phyloP scores from a whole-genome alignment of 2,329 filamentous ascomycete species.

The Proliferodiscus dingleyae region DNA sequence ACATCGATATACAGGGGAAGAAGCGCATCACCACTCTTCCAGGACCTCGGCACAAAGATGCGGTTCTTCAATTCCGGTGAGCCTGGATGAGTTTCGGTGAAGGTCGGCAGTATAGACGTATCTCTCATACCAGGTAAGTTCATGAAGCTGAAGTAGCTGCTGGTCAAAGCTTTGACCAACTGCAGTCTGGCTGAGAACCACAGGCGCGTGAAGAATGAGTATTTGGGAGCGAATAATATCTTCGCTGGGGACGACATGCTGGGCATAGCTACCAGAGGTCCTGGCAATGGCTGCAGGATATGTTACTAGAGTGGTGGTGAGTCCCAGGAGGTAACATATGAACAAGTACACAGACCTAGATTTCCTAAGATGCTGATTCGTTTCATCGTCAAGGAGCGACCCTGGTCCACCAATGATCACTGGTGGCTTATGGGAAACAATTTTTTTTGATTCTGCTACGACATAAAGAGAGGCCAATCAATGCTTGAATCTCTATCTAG shows the following conservation, averaged over 20 bases:
- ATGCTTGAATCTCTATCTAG: no score
- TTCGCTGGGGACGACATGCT: neutral
- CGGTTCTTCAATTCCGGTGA: slow-evolving; percentile 25
- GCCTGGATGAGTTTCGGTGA: slow-evolving; percentile 18
- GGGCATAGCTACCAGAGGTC: neutral
- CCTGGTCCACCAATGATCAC: no score
- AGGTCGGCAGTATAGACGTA: slow-evolving; percentile 16
- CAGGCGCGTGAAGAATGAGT: slow-evolving; percentile 9
- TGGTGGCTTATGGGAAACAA: no score
- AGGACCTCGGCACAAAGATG: slow-evolving; percentile 35
- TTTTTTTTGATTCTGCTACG: no score
- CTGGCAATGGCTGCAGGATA: neutral
- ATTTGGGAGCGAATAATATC: neutral
- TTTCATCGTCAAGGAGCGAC: no score
- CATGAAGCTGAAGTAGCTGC: slow-evolving; percentile 5
- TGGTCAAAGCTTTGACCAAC: slow-evolving; percentile 12
- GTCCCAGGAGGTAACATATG: neutral
- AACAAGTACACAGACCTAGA: no score
- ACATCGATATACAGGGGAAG: slow-evolving; percentile 43
- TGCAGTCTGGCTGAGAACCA: slow-evolving; percentile 7
- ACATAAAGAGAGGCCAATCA: no score
- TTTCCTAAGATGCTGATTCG: no score
- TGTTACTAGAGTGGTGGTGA: neutral
- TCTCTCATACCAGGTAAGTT: slow-evolving; percentile 15
- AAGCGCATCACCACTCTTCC: slow-evolving; percentile 15